Evolutionary conservation across 345 rosid species (phyloP), one percentile per base, ranked within the genome.

Genomic region (Cardamine occulta): DNA sequence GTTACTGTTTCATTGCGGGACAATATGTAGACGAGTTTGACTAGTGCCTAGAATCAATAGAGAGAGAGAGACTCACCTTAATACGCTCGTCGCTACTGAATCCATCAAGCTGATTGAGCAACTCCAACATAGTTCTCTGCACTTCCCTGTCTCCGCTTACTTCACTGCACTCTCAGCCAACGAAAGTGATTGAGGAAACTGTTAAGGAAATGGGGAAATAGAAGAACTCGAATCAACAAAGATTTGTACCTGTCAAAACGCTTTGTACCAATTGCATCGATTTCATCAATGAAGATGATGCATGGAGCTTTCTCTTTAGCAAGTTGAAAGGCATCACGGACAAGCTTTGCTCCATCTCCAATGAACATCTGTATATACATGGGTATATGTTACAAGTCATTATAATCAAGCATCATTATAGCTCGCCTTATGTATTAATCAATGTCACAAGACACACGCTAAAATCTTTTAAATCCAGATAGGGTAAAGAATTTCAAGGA

Each of bases 301-400:
- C 99, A 96, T 3, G 99, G 99, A 55, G 99, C 95, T 79, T 96
- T 96, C 80, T 96, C 99, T 77, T 96, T 96, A 24, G 99, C 99
- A 32, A 96, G 96, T 70, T 89, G 99, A 83, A 96, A 96, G 26
- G 99, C 97, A 89, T 96, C 99, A n/a, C 98, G 97, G 15, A 96
- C 99, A 81, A 96, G 97, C 80, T 96, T 96, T 54, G 99, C 99
- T 76, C 99, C 99, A 56, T 96, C 99, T 71, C 99, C 99, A 61
- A 96, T 93, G 82, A 96, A 96, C 99, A 96, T 96, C 99, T 93
- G 77, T 57, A 86, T 19, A 39, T 19, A 45, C 7, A 79, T 55
- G 18, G 19, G 34, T 14, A 70, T 11, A 64, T 37, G 17, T 17
- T 21, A 70, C 34, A 37, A 32, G 18, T 42, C 58, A 54, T 51